These are phyloP conservation scores for Phytophthora constricta DNA, from an alignment of 352 stramenopile genomes.

Conservation along the genomic window DNA sequence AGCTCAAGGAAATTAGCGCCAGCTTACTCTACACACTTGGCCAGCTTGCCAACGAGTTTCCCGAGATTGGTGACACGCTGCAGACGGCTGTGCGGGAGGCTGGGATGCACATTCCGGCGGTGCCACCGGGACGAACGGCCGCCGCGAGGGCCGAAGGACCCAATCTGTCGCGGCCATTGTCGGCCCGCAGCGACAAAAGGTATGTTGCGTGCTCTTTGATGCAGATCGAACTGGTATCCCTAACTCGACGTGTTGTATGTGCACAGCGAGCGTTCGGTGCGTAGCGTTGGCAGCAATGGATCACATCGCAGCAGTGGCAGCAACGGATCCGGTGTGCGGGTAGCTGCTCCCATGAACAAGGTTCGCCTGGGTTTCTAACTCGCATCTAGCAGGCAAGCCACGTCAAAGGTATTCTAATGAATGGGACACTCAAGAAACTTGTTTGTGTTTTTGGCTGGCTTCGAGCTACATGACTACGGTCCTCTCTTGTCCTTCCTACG, in stretches of 20 bases:
- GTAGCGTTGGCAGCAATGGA: conserved; percentile 57
- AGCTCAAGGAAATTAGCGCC: conserved; percentile 83
- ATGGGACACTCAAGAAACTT: conserved; percentile 5
- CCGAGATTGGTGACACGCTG: conserved; percentile 91
- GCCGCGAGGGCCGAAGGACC: conserved; percentile 49
- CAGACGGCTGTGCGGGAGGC: conserved; percentile 69
- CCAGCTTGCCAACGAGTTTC: conserved; percentile 94
- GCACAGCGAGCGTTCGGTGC: conserved; percentile 57
- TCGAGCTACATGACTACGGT: conserved; percentile 16
- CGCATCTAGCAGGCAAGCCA: too few relatives aligned
- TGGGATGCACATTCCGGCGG: conserved; percentile 80
- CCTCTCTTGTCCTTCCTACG: conserved; percentile 28
- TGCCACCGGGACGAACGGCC: conserved; percentile 70
- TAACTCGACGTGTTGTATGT: conserved; percentile 11
- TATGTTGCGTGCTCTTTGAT: conserved; percentile 31
- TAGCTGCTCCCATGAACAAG: conserved; percentile 70
- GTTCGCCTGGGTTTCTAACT: conserved; percentile 67
- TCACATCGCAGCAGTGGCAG: conserved; percentile 60
- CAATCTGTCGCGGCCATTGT: conserved; percentile 59
- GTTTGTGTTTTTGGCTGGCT: conserved; percentile 11
- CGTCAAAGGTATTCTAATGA: conserved; percentile 22
- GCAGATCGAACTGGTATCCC: background rate
- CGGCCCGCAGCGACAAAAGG: conserved; percentile 76
- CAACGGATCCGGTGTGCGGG: conserved; percentile 49
- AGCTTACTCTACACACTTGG: conserved; percentile 92